These are phyloP conservation scores for Penicillium aurantiogriseum DNA, from an alignment of 2,329 filamentous ascomycete species.

Conservation along the genomic window DNA sequence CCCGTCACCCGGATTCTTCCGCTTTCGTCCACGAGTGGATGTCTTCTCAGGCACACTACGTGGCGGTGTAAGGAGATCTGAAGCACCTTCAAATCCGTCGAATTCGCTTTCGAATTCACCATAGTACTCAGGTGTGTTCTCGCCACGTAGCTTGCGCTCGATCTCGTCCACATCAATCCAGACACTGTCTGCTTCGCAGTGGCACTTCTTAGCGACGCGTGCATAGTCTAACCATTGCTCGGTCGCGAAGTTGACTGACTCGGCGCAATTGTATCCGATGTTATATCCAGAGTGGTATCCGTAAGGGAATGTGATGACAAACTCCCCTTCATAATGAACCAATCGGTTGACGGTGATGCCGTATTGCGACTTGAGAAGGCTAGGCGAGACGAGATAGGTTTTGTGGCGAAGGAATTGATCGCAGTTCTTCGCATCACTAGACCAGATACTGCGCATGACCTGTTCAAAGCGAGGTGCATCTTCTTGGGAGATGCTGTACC, in stretches of 20 bases:
- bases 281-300: constrained; percentile 99
- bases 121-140: constrained; percentile 59
- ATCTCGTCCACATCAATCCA: constrained; percentile 98
- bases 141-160: constrained; percentile 86
- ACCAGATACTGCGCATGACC: constrained; percentile 85
- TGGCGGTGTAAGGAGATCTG: constrained; percentile 75
- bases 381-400: constrained; percentile 92
- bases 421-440: constrained; percentile 90
- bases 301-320: constrained; percentile 97
- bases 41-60: constrained; percentile 69
- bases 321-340: constrained; percentile 93
- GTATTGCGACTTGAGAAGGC: constrained; percentile 80
- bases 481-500: constrained; percentile 98
- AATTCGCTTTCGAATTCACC: constrained; percentile 61
- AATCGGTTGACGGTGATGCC: constrained; percentile 95
- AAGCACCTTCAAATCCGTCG: constrained; percentile 60
- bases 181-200: constrained; percentile 95
- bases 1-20: constrained; percentile 59
- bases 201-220: constrained; percentile 92
- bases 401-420: constrained; percentile 97
- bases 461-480: constrained; percentile 90
- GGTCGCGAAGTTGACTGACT: constrained; percentile 96
- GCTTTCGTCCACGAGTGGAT: constrained; percentile 63
- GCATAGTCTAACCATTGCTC: constrained; percentile 95
- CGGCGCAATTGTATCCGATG: constrained; percentile 95